Evolutionary conservation across 1,284 basidiomycete genomes (phyloP).

Genomic region (Fomitopsis schrenkii): DNA sequence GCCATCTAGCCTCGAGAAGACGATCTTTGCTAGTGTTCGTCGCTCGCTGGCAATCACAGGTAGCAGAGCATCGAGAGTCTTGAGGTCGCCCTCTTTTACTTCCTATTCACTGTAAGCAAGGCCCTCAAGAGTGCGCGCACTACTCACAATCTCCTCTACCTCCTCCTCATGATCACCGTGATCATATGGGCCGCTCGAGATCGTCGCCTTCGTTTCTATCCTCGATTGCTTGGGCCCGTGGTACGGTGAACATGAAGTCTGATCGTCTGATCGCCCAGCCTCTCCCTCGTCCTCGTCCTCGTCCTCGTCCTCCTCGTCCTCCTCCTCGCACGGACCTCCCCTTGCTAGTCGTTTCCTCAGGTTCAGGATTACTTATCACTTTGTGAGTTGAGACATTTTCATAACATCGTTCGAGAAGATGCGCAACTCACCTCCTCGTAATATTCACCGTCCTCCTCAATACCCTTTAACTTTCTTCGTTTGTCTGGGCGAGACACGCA

Average conservation of each 20-base stretch:
- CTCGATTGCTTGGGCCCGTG: conserved; percentile 28
- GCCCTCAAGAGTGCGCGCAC: conserved; percentile 13
- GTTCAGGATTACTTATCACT: too few species aligned
- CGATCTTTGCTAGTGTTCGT: conserved; percentile 91
- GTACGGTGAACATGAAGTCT: conserved; percentile 41
- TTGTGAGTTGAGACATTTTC: too few species aligned
- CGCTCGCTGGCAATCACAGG: conserved; percentile 71
- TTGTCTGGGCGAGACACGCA: conserved; percentile 70
- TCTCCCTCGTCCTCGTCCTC: conserved; percentile 44
- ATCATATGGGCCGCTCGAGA: conserved; percentile 42
- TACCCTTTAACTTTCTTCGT: conserved; percentile 55
- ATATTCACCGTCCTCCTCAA: conserved; percentile 32
- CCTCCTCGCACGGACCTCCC: conserved; percentile 63
- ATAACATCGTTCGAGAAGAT: too few species aligned
- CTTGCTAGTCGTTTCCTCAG: too few species aligned
- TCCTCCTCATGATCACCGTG: conserved; percentile 42
- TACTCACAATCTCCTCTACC: conserved; percentile 54
- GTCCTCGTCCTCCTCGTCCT: conserved; percentile 41
- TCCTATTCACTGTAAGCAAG: neutral
- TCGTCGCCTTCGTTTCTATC: conserved; percentile 39
- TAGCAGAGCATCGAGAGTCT: conserved; percentile 77
- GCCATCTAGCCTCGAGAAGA: conserved; percentile 86
- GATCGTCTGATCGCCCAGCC: conserved; percentile 36
- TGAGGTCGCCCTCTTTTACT: conserved; percentile 55
- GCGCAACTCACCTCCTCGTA: too few species aligned